Conservation (phyloP, 1,284 basidiomycete species). For the Sparassis latifolia region DNA sequence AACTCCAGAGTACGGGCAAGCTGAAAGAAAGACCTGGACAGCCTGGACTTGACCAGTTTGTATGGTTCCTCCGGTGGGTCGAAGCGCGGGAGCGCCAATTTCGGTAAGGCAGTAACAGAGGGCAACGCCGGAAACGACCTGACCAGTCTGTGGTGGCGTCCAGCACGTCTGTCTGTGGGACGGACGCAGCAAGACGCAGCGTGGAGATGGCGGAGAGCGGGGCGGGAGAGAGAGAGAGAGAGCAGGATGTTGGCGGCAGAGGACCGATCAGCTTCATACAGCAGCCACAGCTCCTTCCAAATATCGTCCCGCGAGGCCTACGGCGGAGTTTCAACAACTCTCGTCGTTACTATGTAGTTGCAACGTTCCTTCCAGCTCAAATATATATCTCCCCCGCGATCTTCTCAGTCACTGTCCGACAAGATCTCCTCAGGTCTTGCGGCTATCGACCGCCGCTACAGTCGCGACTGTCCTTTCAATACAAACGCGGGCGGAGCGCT, state of each 20-base stretch:
- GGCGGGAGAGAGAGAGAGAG: constrained; percentile 1
- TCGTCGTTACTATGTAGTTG: too few species aligned
- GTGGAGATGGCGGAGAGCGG: not conserved
- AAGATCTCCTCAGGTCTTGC: not conserved
- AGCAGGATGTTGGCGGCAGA: not conserved
- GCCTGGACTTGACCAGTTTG: too few species aligned
- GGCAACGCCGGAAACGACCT: not conserved
- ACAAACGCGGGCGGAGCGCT: not conserved
- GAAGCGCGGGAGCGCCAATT: constrained; percentile 1
- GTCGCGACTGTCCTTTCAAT: not conserved
- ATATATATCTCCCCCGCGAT: too few species aligned
- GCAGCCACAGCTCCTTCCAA: too few species aligned
- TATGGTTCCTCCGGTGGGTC: not conserved
- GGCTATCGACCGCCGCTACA: not conserved
- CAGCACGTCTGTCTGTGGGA: not conserved
- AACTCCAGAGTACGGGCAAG: not conserved
- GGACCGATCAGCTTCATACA: too few species aligned
- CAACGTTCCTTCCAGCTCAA: too few species aligned
- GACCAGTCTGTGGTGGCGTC: constrained; percentile 3
- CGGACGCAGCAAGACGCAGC: not conserved
- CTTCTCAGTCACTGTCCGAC: too few species aligned
- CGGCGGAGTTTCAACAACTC: too few species aligned
- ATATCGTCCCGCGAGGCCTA: too few species aligned
- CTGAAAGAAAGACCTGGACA: not conserved
- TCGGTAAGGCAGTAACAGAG: not conserved